A percentile compares a stretch with the other conserved stretches of the same genome.
These are phyloP conservation scores for Aspergillus egyptiacus DNA, from an alignment of 495 filamentous ascomycete species.

Conservation along the genomic window DNA sequence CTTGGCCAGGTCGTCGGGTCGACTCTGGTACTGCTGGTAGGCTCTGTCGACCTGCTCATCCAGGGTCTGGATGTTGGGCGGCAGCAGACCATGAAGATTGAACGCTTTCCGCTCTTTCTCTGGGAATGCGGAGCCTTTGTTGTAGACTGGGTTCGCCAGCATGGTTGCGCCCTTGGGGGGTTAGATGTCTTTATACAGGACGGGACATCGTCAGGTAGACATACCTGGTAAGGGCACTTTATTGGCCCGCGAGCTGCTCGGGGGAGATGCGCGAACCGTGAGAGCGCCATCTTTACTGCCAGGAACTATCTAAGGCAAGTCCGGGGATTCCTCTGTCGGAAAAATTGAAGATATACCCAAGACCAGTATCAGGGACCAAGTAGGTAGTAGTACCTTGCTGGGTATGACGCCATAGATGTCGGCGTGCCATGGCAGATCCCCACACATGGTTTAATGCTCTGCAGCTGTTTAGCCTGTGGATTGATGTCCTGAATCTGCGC, in stretches of 20 bases:
- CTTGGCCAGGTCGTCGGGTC: conserved; percentile 58
- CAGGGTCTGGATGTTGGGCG: conserved; percentile 67
- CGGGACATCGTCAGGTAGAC: no score
- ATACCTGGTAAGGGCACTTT: conserved; percentile 26
- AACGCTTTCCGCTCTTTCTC: conserved; percentile 62
- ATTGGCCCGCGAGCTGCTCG: conserved; percentile 55
- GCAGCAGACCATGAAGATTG: conserved; percentile 64
- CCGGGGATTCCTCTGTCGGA: no score
- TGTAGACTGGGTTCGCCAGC: conserved; percentile 26
- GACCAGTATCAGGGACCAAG: no score
- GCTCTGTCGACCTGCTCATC: conserved; percentile 73
- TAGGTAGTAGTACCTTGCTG: no score
- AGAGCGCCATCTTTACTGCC: no score
- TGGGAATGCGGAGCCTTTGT: conserved; percentile 79
- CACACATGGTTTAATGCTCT: no score
- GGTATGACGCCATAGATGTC: no score
- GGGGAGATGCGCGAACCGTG: conserved; percentile 54
- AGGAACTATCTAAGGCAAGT: no score
- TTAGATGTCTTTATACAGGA: neutral
- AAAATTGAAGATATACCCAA: no score
- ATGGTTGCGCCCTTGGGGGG: neutral
- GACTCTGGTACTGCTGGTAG: conserved; percentile 68
- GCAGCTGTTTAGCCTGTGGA: no score
- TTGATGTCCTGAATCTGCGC: no score
- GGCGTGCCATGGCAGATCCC: no score